Evolutionary conservation across 2,329 filamentous ascomycete genomes (phyloP), one percentile per base, ranked within the genome.

Genomic region (Colletotrichum graminicola): DNA sequence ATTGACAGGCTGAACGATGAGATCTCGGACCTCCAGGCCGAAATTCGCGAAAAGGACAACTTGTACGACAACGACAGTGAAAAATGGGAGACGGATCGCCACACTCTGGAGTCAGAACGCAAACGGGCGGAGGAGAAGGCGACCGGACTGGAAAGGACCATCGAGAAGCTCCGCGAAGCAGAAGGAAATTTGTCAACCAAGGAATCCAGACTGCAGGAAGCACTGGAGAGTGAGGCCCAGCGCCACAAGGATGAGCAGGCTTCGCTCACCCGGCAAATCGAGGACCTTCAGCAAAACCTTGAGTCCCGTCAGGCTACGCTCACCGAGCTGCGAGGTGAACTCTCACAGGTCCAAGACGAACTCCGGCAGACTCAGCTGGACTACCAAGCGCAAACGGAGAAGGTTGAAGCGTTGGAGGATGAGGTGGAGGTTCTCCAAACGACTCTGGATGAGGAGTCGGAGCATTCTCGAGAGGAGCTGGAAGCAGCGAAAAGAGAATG

Each of bases 361-460:
- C 85, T 94, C 11, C 89, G 92, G n/a, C 84, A 91, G 61, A 88
- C 88, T 34, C 89, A 91, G 74, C 85, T 91, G 29, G 89, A 91
- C 74, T 87, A 89, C 77, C 87, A 90, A 74, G 79, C 85, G 0
- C 85, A 93, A 71, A 84, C 85, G 60, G 91, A 93, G 74, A 93
- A 90, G 78, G 84, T 91, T 2, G 88, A 92, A 68, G 86, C 87
- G 10, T 79, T 95, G 26, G 92, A 95, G 77, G 92, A 94, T 74
- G 93, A 94, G 78, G 85, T 94, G n/a, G 90, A 93, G 64, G 88
- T 93, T 36, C 81, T 95, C 18, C 92, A 94, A 78, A 84, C 86
- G 29, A 88, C 86, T 47, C 80, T 91, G 54, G 90, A 93, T 61
- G 88, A 91, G 71, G 91, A 92, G 78, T 87, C 87, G 54, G 88